Conservation (phyloP, 2,329 filamentous ascomycete species). For the Microcyclosporella mali region DNA sequence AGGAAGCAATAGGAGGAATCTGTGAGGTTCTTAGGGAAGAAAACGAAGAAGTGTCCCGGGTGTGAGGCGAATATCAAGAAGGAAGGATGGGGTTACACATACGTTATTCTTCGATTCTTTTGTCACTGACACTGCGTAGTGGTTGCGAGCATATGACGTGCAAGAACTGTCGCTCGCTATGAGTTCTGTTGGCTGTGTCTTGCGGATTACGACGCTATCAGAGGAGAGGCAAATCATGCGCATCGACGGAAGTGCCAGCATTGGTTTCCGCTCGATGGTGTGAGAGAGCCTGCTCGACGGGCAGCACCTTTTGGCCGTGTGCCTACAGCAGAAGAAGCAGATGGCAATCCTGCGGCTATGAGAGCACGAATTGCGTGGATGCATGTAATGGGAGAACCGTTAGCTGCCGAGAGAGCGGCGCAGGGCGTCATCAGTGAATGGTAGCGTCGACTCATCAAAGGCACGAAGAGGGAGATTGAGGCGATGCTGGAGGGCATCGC, state of each 20-base stretch:
- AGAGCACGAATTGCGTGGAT: too few species aligned
- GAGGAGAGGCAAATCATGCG: background rate
- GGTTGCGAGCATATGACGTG: slow-evolving; percentile 2
- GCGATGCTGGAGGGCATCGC: too few species aligned
- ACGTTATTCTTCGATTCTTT: background rate
- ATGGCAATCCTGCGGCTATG: too few species aligned
- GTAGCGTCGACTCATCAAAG: too few species aligned
- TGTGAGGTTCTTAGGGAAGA: slow-evolving; percentile 4
- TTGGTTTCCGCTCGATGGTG: too few species aligned
- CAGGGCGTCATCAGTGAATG: too few species aligned
- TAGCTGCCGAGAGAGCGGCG: too few species aligned
- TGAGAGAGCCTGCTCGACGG: too few species aligned
- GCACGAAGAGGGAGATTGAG: too few species aligned
- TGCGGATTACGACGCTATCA: slow-evolving; percentile 7
- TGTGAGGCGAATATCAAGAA: background rate
- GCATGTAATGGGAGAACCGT: too few species aligned
- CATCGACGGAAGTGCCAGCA: background rate
- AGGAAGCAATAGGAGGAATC: slow-evolving; percentile 6
- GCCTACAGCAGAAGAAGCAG: too few species aligned
- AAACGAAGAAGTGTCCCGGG: slow-evolving; percentile 19
- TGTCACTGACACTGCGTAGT: background rate
- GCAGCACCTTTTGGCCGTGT: too few species aligned
- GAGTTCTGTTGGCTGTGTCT: slow-evolving; percentile 23
- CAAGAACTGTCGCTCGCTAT: slow-evolving; percentile 8
- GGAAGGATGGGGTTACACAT: background rate